Evolutionary conservation across 2,329 filamentous ascomycete species (phyloP).

Genomic region (Aotearoamyces nothofagi): DNA sequence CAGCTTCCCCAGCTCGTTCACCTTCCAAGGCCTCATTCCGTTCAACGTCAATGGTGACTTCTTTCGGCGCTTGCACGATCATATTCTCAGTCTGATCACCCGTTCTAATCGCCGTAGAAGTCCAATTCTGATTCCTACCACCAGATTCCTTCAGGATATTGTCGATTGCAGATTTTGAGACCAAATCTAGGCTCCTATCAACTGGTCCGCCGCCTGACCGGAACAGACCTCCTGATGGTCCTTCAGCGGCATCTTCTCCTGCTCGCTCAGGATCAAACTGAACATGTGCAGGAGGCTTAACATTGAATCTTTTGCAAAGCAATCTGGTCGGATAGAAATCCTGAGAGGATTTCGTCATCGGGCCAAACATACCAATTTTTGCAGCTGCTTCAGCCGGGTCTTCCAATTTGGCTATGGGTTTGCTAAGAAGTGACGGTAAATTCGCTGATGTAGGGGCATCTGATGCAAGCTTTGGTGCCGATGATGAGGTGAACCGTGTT

Average conservation of each 20-base stretch:
- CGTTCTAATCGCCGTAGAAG: constrained; percentile 2
- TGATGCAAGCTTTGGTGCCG: constrained; percentile 24
- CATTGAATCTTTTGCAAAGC: constrained; percentile 88
- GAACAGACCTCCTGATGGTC: constrained; percentile 4
- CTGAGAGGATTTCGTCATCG: constrained; percentile 58
- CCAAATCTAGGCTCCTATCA: constrained; percentile 26
- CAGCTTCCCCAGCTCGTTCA: constrained; percentile 58
- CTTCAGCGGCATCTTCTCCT: constrained; percentile 11
- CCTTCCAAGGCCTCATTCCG: constrained; percentile 67
- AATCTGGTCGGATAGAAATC: constrained; percentile 71
- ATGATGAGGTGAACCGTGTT: constrained; percentile 69
- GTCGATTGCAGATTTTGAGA: constrained; percentile 38
- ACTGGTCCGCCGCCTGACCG: constrained; percentile 11
- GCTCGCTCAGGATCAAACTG: constrained; percentile 29
- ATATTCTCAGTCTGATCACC: not conserved
- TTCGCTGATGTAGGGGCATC: constrained; percentile 20
- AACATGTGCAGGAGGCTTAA: constrained; percentile 60
- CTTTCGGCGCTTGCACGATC: constrained; percentile 5
- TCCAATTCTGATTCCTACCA: constrained; percentile 13
- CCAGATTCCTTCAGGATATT: constrained; percentile 33
- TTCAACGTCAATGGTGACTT: constrained; percentile 46
- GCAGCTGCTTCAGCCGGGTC: constrained; percentile 81
- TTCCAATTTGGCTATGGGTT: constrained; percentile 37
- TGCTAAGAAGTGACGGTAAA: constrained; percentile 27
- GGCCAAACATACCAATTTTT: constrained; percentile 81